A percentile compares a stretch with the other conserved stretches of the same genome.
These are phyloP conservation scores for Leccinellum luteum DNA, from an alignment of 768 basidiomycete species.

Conservation along the genomic window DNA sequence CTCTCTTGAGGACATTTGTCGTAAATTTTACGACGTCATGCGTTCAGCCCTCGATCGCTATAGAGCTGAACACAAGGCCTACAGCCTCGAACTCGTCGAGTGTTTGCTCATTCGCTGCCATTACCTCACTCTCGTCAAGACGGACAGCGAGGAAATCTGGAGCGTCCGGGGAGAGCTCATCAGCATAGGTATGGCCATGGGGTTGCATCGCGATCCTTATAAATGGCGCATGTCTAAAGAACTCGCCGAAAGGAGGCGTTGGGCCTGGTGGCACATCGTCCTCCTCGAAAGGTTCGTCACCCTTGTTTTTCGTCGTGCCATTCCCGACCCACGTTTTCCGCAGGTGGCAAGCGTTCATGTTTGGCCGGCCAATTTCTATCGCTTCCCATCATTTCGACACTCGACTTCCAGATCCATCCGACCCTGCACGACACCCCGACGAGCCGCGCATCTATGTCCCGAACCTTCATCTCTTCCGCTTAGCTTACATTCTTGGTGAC, in stretches of 20 bases:
- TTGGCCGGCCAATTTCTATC: slow-evolving; percentile 73
- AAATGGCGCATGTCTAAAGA: slow-evolving; percentile 70
- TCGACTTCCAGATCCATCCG: slow-evolving; percentile 65
- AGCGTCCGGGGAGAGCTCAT: slow-evolving; percentile 68
- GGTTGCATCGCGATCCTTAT: slow-evolving; percentile 82
- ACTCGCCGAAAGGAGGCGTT: slow-evolving; percentile 72
- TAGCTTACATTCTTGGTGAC: slow-evolving; percentile 78
- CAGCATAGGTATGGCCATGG: slow-evolving; percentile 77
- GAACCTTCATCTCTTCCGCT: slow-evolving; percentile 69
- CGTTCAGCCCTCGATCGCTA: slow-evolving; percentile 61
- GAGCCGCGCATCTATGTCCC: slow-evolving; percentile 70
- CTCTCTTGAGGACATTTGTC: slow-evolving; percentile 57
- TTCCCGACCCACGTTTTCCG: slow-evolving; percentile 10
- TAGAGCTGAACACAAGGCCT: slow-evolving; percentile 55
- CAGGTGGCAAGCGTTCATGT: slow-evolving; percentile 88
- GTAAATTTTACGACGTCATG: slow-evolving; percentile 69
- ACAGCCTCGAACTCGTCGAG: slow-evolving; percentile 74
- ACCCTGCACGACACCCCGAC: slow-evolving; percentile 39
- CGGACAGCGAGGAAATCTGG: slow-evolving; percentile 82
- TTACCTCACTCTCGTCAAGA: slow-evolving; percentile 70
- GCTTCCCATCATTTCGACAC: slow-evolving; percentile 85
- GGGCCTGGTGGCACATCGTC: slow-evolving; percentile 92
- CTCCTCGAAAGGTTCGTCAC: slow-evolving; percentile 68
- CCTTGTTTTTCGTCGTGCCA: neutral
- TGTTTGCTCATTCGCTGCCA: slow-evolving; percentile 67